Evolutionary conservation across 768 basidiomycete species (phyloP).

Genomic region (Russula foetens): DNA sequence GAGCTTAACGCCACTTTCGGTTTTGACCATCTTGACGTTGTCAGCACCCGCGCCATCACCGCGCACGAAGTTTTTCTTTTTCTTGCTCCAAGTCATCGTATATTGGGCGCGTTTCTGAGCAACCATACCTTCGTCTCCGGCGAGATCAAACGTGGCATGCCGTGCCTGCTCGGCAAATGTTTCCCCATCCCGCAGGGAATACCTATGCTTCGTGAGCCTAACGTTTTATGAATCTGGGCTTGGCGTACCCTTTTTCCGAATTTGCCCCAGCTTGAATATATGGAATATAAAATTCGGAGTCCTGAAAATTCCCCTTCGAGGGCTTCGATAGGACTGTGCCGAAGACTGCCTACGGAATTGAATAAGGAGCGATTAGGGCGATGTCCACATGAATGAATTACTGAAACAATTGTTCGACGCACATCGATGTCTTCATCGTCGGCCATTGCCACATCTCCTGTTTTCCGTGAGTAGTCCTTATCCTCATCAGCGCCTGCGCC

Average conservation of each 20-base stretch:
- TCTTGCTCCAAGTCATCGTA: constrained; percentile 84
- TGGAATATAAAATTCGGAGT: constrained; percentile 86
- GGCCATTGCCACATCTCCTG: constrained; percentile 53
- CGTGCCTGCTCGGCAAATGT: constrained; percentile 82
- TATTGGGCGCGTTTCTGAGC: constrained; percentile 44
- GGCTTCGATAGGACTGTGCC: constrained; percentile 24
- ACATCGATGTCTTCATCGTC: constrained; percentile 75
- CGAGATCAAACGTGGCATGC: constrained; percentile 72
- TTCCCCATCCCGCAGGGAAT: constrained; percentile 82
- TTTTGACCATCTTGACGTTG: constrained; percentile 88
- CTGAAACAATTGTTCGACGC: constrained; percentile 48
- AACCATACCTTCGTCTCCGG: constrained; percentile 63
- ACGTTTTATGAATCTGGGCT: constrained; percentile 21
- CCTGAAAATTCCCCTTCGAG: constrained; percentile 48
- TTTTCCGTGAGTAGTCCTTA: constrained; percentile 24
- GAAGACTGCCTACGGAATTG: constrained; percentile 30
- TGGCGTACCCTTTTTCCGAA: constrained; percentile 80
- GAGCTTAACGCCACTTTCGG: constrained; percentile 85
- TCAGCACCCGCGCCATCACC: constrained; percentile 82
- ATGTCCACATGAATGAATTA: constrained; percentile 50
- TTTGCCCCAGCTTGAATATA: constrained; percentile 82
- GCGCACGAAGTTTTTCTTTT: constrained; percentile 89
- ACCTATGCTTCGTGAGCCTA: constrained; percentile 37
- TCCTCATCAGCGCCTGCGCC: constrained; percentile 28
- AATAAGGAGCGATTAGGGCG: constrained; percentile 24